phyloP scores from a whole-genome alignment of 225 moss, liverwort and hornwort genomes.

The Thuidium tamariscinum region DNA sequence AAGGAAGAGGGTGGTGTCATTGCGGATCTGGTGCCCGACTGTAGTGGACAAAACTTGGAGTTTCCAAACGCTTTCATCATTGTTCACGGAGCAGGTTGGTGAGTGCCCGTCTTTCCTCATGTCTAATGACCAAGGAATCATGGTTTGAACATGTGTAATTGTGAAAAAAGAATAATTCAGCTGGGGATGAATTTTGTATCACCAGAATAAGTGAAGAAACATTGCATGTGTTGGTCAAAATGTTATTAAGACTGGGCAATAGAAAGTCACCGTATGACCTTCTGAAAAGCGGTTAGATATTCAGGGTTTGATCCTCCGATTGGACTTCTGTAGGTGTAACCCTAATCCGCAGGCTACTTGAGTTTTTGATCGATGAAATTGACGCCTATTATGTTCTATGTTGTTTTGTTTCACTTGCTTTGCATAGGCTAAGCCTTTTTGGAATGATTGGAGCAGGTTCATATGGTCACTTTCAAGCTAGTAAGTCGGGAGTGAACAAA shows the following conservation, averaged over 20 bases:
- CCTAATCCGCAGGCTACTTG: neutral
- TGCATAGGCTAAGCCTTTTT: neutral
- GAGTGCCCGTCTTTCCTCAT: constrained; percentile 7
- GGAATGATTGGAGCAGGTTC: constrained; percentile 48
- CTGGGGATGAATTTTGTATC: no score
- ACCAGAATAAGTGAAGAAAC: neutral
- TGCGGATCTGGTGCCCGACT: constrained; percentile 20
- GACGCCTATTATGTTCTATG: neutral
- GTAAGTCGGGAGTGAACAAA: constrained; percentile 74
- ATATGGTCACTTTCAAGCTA: constrained; percentile 94
- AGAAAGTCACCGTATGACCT: neutral
- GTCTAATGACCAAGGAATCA: neutral
- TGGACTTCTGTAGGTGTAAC: neutral
- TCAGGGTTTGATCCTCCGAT: neutral
- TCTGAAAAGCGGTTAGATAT: neutral
- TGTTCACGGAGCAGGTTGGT: constrained; percentile 94
- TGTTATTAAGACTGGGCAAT: neutral
- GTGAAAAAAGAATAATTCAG: neutral
- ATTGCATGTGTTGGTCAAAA: neutral
- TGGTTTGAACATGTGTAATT: neutral
- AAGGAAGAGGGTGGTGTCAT: constrained; percentile 1
- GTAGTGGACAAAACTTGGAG: constrained; percentile 18
- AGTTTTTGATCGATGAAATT: neutral
- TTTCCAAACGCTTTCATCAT: constrained; percentile 50
- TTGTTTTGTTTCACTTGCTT: neutral